Conservation (phyloP, 2,329 filamentous ascomycete genomes). For the Trichoderma harzianum region DNA sequence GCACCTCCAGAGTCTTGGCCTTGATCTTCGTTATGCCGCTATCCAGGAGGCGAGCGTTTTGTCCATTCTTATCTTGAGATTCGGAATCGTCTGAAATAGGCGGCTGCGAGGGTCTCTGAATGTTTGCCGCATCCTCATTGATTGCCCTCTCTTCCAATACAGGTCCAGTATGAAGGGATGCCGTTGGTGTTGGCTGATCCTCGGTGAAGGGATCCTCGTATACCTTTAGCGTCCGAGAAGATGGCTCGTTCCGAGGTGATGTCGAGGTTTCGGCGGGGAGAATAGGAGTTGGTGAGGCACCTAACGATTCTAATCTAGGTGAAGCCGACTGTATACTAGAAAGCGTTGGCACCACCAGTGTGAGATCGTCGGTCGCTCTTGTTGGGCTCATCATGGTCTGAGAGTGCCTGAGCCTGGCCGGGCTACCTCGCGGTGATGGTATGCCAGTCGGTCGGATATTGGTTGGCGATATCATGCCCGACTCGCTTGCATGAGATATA, state of each 20-base stretch:
- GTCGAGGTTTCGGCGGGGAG: slow-evolving; percentile 19
- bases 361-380: slow-evolving; percentile 51
- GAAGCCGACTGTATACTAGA: slow-evolving; percentile 36
- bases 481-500: slow-evolving; percentile 49
- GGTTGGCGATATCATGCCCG: slow-evolving; percentile 45
- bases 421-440: slow-evolving; percentile 42
- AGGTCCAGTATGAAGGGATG: slow-evolving; percentile 40
- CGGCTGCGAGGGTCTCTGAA: slow-evolving; percentile 26
- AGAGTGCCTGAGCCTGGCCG: slow-evolving; percentile 37
- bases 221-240: slow-evolving; percentile 47
- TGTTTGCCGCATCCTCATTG: slow-evolving; percentile 50
- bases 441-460: neutral
- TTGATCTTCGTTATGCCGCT: slow-evolving; percentile 74
- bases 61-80: slow-evolving; percentile 50
- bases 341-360: slow-evolving; percentile 49
- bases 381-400: slow-evolving; percentile 42
- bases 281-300: slow-evolving; percentile 17
- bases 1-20: slow-evolving; percentile 69
- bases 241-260: slow-evolving; percentile 23
- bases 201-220: slow-evolving; percentile 61
- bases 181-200: slow-evolving; percentile 45
- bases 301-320: slow-evolving; percentile 24
- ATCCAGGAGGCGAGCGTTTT: slow-evolving; percentile 61
- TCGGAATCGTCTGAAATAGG: slow-evolving; percentile 24
- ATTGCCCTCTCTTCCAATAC: slow-evolving; percentile 59